Conservation (phyloP, 306 rosid genomes). For the Vigna unguiculata region DNA sequence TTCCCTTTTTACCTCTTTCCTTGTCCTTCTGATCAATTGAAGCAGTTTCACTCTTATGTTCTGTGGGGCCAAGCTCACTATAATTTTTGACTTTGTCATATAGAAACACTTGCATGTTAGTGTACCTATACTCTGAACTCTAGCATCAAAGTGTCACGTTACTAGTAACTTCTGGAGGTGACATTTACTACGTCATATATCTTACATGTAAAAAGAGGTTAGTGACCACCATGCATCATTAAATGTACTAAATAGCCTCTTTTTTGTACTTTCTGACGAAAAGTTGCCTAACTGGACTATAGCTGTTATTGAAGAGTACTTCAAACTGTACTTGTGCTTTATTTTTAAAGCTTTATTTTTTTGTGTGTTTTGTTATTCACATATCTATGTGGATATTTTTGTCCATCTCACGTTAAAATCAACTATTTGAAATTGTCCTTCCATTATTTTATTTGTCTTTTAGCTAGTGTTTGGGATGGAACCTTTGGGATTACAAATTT, state of each 20-base stretch:
- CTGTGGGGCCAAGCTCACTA: slow-evolving; percentile 48
- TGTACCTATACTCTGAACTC: slow-evolving; percentile 18
- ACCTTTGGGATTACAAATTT: too few relatives aligned
- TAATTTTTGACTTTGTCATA: slow-evolving; percentile 57
- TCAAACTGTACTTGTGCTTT: neutral
- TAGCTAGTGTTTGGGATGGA: neutral
- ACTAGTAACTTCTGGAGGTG: neutral
- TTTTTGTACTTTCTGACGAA: neutral
- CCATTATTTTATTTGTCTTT: neutral
- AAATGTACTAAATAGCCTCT: neutral
- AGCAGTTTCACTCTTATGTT: slow-evolving; percentile 11
- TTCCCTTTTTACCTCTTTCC: neutral
- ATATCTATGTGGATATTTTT: neutral
- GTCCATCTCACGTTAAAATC: neutral
- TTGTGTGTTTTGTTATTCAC: neutral
- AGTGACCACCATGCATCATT: neutral
- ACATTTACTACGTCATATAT: neutral
- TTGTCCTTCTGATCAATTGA: neutral
- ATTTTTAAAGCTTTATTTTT: neutral
- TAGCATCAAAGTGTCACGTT: neutral
- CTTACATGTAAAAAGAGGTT: neutral
- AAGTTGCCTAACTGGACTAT: neutral
- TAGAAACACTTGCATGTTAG: slow-evolving; percentile 17
- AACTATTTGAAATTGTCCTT: neutral
- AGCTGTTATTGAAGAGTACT: neutral